Conservation (phyloP, 768 basidiomycete species). For the Tricholoma sp. region DNA sequence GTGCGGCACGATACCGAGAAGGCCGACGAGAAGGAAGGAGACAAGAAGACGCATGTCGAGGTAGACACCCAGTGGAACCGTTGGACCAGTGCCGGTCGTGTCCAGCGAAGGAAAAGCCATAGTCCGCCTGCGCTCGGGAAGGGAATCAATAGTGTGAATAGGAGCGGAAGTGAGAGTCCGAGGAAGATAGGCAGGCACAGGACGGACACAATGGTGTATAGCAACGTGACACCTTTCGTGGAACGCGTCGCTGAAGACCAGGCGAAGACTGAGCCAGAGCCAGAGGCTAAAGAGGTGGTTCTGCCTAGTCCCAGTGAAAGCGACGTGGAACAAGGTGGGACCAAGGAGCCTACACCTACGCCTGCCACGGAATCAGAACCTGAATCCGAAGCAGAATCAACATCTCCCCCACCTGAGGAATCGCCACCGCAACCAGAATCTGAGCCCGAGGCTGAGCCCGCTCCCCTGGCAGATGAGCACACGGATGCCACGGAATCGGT, state of each 20-base stretch:
- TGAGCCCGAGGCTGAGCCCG: too few species aligned
- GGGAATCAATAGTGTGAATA: conserved; percentile 35
- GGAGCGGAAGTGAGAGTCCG: conserved; percentile 31
- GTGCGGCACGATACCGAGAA: not conserved
- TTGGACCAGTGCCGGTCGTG: not conserved
- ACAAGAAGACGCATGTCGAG: conserved; percentile 2
- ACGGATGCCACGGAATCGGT: too few species aligned
- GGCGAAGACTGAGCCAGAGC: conserved; percentile 6
- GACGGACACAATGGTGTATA: conserved; percentile 75
- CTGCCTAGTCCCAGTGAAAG: not conserved
- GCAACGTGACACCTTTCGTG: conserved; percentile 31
- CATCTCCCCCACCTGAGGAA: not conserved
- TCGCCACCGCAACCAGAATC: not conserved
- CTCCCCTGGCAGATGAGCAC: too few species aligned
- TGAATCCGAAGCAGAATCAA: not conserved
- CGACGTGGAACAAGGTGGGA: not conserved
- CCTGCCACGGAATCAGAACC: not conserved
- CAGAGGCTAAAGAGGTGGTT: not conserved
- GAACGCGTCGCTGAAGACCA: conserved; percentile 25
- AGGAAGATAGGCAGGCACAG: conserved; percentile 47
- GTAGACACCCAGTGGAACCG: not conserved
- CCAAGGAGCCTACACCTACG: not conserved
- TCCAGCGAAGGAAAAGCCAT: conserved; percentile 12
- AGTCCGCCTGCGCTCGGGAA: conserved; percentile 21
- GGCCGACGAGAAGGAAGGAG: not conserved